Evolutionary conservation across 2,329 filamentous ascomycete species (phyloP).

Genomic region (Cordyceps cicadae): DNA sequence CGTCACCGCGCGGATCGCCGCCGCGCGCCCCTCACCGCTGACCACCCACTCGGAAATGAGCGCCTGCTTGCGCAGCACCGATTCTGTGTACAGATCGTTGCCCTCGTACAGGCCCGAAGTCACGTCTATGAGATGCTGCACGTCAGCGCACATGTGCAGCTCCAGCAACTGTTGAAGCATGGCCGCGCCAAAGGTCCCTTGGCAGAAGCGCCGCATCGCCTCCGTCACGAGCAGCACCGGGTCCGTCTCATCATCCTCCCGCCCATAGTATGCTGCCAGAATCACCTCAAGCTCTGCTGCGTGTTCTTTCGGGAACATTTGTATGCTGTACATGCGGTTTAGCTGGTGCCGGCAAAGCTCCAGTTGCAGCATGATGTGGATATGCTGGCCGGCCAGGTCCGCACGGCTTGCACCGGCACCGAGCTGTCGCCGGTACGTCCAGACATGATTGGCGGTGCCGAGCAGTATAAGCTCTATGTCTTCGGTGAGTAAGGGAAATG

Average conservation of each 20-base stretch:
- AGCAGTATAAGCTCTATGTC: conserved; percentile 27
- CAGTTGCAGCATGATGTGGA: conserved; percentile 19
- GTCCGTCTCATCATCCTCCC: conserved; percentile 6
- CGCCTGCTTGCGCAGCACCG: conserved; percentile 2
- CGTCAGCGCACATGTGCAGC: conserved; percentile 6
- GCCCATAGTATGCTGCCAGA: conserved; percentile 5
- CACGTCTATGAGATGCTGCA: conserved; percentile 7
- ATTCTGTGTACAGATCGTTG: conserved; percentile 8
- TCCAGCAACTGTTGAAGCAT: conserved; percentile 4
- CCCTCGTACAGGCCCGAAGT: background rate
- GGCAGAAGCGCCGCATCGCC: conserved; percentile 8
- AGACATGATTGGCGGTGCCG: conserved; percentile 23
- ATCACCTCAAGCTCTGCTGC: background rate
- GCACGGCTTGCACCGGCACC: conserved; percentile 13
- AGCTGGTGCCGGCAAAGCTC: conserved; percentile 21
- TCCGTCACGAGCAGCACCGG: conserved; percentile 1
- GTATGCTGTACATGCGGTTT: conserved; percentile 12
- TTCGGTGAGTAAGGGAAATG: conserved; percentile 23
- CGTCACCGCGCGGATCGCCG: background rate
- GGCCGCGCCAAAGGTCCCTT: background rate
- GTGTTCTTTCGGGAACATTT: conserved; percentile 1
- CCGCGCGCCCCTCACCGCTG: background rate
- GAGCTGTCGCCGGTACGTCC: conserved; percentile 18
- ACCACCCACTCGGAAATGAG: conserved; percentile 4
- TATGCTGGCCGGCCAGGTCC: conserved; percentile 11